These are phyloP conservation scores for Spizellomyces sp. DNA, from an alignment of 192 early-diverging fungal genomes.

Conservation along the genomic window DNA sequence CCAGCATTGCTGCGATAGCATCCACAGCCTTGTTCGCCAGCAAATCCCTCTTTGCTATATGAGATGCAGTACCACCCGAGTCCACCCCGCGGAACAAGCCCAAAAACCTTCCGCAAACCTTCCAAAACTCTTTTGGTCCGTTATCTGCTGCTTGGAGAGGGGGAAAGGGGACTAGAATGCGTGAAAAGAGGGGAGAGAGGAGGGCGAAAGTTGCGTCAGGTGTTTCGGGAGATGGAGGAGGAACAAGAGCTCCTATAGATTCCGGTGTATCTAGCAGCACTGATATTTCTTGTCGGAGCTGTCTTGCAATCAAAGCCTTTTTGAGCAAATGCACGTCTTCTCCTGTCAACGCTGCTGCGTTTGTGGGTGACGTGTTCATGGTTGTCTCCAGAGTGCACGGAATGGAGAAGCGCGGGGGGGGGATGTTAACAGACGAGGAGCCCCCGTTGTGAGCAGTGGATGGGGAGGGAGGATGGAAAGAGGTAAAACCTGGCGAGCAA, in stretches of 20 bases:
- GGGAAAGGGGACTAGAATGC: slow-evolving; percentile 24
- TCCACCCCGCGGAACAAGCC: slow-evolving; percentile 19
- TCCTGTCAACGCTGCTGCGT: neutral
- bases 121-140: slow-evolving; percentile 16
- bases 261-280: neutral
- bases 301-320: slow-evolving; percentile 27
- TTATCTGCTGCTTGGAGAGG: slow-evolving; percentile 12
- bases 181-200: slow-evolving; percentile 22
- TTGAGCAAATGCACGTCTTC: slow-evolving; percentile 23
- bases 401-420: no score
- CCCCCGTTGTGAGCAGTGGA: no score
- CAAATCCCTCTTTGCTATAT: slow-evolving; percentile 26
- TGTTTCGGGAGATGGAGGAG: neutral
- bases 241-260: slow-evolving; percentile 13
- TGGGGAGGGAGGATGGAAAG: no score
- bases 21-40: slow-evolving; percentile 28
- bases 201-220: slow-evolving; percentile 18
- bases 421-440: neutral
- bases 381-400: no score
- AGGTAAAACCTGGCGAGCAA: no score
- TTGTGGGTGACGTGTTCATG: neutral
- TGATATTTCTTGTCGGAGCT: slow-evolving; percentile 25
- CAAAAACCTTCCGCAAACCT: slow-evolving; percentile 14
- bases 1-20: slow-evolving; percentile 27
- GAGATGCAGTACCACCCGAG: slow-evolving; percentile 26